Conservation (phyloP, 192 early-diverging fungal genomes). For the Coemansia sp. region DNA sequence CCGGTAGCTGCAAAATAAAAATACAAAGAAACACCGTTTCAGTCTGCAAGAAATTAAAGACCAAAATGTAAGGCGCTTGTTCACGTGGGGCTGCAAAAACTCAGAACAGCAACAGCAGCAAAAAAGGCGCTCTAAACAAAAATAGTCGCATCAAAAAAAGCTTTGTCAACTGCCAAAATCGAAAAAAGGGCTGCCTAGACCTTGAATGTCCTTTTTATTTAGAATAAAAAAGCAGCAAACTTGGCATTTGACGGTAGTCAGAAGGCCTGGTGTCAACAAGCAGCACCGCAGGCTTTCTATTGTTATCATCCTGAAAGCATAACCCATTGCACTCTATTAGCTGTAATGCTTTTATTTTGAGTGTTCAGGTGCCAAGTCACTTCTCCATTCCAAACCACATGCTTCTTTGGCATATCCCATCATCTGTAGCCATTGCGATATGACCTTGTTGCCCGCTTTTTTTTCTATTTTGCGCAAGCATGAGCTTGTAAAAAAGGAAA, state of each 20-base stretch:
- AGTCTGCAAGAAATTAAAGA: neutral
- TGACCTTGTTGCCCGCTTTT: too few species aligned
- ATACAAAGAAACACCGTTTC: neutral
- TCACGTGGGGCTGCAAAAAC: neutral
- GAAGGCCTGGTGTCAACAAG: neutral
- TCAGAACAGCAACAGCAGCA: too few species aligned
- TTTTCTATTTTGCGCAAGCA: too few species aligned
- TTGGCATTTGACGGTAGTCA: neutral
- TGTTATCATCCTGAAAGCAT: neutral
- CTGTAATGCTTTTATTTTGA: too few species aligned
- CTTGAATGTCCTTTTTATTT: neutral
- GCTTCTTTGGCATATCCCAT: neutral
- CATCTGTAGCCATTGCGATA: neutral
- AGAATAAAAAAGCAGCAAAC: neutral
- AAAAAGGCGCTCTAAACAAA: too few species aligned
- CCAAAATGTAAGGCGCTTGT: neutral
- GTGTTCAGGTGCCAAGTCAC: constrained; percentile 1
- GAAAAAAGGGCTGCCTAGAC: too few species aligned
- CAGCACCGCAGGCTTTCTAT: neutral
- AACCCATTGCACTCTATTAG: too few species aligned
- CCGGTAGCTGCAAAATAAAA: too few species aligned
- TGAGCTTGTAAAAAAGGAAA: too few species aligned
- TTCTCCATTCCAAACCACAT: neutral
- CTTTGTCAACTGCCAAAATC: too few species aligned
- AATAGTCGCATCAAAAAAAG: too few species aligned